These are phyloP conservation scores for Combretum micranthum DNA, from an alignment of 345 rosid genomes.

Conservation along the genomic window DNA sequence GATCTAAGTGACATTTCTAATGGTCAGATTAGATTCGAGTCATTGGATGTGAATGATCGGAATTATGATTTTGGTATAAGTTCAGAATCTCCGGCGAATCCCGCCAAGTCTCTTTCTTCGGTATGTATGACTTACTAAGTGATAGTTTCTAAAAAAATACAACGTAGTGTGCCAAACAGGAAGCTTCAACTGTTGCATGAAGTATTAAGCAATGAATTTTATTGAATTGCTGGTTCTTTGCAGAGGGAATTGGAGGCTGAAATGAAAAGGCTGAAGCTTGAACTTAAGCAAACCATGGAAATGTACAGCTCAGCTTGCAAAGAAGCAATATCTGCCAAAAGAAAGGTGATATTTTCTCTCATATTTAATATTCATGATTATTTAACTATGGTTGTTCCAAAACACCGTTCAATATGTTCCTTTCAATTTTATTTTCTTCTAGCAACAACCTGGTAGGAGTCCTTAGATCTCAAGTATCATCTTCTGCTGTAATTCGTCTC, in stretches of 20 bases:
- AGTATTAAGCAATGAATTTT: neutral
- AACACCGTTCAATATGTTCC: too few species aligned
- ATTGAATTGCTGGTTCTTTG: conserved; percentile 5
- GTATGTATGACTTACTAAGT: conserved; percentile 1
- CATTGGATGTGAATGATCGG: neutral
- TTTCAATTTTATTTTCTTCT: too few species aligned
- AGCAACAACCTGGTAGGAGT: too few species aligned
- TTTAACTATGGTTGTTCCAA: too few species aligned
- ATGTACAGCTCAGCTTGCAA: conserved; percentile 86
- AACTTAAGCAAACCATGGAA: conserved; percentile 87
- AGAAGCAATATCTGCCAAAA: conserved; percentile 76
- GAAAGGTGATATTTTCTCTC: conserved; percentile 36
- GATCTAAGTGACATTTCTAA: neutral
- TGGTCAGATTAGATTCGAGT: neutral
- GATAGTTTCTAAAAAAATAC: neutral
- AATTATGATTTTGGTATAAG: neutral
- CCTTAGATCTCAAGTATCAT: too few species aligned
- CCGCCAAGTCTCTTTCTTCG: conserved; percentile 1
- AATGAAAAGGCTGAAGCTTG: conserved; percentile 81
- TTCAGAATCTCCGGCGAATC: neutral
- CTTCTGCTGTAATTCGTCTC: too few species aligned
- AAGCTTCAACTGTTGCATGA: too few species aligned
- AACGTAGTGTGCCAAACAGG: too few species aligned
- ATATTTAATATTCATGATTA: neutral
- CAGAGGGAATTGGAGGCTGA: conserved; percentile 73